Evolutionary conservation across 2,329 filamentous ascomycete species (phyloP), one percentile per base, ranked within the genome.

Genomic region (Diaporthe ampelina): DNA sequence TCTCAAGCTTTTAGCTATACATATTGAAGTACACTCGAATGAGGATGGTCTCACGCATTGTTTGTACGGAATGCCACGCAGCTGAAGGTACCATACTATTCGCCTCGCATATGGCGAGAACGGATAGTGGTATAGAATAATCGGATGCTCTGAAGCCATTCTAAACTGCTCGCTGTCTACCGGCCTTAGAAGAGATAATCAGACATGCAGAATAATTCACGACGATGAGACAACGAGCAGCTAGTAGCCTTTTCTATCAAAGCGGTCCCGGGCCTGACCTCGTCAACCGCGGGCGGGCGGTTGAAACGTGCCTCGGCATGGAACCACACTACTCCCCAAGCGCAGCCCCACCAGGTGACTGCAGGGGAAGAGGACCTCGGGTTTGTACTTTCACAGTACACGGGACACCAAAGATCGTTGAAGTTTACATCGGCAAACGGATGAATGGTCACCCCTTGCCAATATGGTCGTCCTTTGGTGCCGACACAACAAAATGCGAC

Each of bases 71-170:
- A 94, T 92, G 35, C 88, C 87, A 56, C 92, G 89, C 4, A 94
- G 87, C 52, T 87, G 85, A 17, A 94, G 85, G 80, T 94, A 94
- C 91, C 92, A 94, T 35, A 88, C 82, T 37, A 94, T 82, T 74
- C 91, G 85, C 72, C 86, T 86, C 10, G 91, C 92, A 78, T 90
- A 94, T 0, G 92, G 92, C 15, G 92, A 94, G 78, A 85, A 87
- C 0, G 85, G 80, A 80, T 94, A 94, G 81, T 93, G 91, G 81
- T 92, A 94, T 1, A 94, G 79, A 10, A 93, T 84, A 26, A 92
- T 87, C n/a, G 82, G 81, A 5, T 73, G 70, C 32, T 75, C 65
- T 32, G 72, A 40, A 9, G 74, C 70, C 74, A 76, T 76, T n/a
- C 15, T 69, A 45, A 37, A 21, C 37, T 17, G n/a, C 6, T n/a